Evolutionary conservation across 192 early-diverging fungal species (phyloP).

Genomic region (Gigaspora rosea): DNA sequence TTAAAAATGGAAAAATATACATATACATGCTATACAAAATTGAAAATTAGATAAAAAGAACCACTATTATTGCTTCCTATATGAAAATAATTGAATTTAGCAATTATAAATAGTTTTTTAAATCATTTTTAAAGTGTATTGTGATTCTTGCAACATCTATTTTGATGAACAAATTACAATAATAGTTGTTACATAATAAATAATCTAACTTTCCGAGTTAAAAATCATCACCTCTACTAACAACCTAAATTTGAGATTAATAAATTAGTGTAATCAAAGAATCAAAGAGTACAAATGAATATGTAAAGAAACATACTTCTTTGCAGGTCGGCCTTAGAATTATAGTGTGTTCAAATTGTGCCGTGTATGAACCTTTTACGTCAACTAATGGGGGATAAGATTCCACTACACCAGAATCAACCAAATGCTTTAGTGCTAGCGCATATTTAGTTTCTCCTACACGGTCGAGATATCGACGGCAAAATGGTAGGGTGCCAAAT

Average conservation of each 20-base stretch:
- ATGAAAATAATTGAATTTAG: no score
- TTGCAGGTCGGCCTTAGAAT: conserved; percentile 87
- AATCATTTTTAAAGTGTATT: no score
- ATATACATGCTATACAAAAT: no score
- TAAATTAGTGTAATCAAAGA: background rate
- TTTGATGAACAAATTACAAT: no score
- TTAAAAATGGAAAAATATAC: no score
- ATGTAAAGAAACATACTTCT: conserved; percentile 57
- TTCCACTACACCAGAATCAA: conserved; percentile 79
- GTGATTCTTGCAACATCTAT: no score
- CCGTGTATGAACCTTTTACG: conserved; percentile 84
- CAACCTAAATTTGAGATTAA: conserved; percentile 26
- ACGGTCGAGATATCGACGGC: conserved; percentile 93
- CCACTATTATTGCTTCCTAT: no score
- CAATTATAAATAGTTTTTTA: no score
- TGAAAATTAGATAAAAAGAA: no score
- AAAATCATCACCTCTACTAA: conserved; percentile 48
- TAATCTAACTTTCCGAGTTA: conserved; percentile 19
- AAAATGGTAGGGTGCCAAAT: conserved; percentile 95
- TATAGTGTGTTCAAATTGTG: conserved; percentile 96
- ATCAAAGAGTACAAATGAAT: background rate
- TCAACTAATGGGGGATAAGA: conserved; percentile 91
- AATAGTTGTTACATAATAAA: background rate
- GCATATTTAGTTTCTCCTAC: conserved; percentile 89
- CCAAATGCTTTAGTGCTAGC: conserved; percentile 81